A percentile compares a stretch with the other conserved stretches of the same genome.
phyloP scores from a whole-genome alignment of 352 stramenopile species.

The Phytophthora melonis region DNA sequence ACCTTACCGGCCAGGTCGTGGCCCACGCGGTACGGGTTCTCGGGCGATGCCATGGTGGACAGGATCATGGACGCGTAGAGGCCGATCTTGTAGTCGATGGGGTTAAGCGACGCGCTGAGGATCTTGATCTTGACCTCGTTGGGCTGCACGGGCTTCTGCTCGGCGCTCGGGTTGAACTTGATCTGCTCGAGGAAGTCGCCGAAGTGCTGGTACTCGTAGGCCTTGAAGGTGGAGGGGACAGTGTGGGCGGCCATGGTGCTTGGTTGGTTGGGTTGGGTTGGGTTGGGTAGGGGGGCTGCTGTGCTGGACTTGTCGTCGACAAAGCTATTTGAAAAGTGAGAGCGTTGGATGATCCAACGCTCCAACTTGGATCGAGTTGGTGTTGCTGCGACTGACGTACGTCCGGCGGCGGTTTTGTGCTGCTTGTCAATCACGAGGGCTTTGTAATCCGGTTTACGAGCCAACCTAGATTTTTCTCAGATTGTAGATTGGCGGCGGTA shows the following conservation, averaged over 20 bases:
- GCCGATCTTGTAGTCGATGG: conserved; percentile 41
- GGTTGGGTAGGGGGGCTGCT: too few relatives aligned
- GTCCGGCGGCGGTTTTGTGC: neutral
- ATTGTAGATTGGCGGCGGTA: neutral
- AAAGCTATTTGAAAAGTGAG: conserved; percentile 29
- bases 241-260: conserved; percentile 12
- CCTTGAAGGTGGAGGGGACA: conserved; percentile 30
- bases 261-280: neutral
- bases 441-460: conserved; percentile 13
- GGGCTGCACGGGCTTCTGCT: conserved; percentile 27
- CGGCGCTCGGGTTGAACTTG: conserved; percentile 30
- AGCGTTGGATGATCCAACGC: too few relatives aligned
- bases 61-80: conserved; percentile 15
- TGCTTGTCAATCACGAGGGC: neutral
- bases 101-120: conserved; percentile 43
- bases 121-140: conserved; percentile 46
- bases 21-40: conserved; percentile 26
- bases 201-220: conserved; percentile 45
- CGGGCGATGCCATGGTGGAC: conserved; percentile 1
- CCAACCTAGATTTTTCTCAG: neutral
- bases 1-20: conserved; percentile 38
- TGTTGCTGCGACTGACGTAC: conserved; percentile 12
- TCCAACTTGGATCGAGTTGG: neutral
- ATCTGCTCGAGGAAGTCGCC: conserved; percentile 40
- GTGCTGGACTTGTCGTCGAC: conserved; percentile 16